Percentiles rank a stretch among this genome's conserved stretches.
phyloP scores from a whole-genome alignment of 805 yeast species.

The Saccharomycopsis oosterbeekiorum region DNA sequence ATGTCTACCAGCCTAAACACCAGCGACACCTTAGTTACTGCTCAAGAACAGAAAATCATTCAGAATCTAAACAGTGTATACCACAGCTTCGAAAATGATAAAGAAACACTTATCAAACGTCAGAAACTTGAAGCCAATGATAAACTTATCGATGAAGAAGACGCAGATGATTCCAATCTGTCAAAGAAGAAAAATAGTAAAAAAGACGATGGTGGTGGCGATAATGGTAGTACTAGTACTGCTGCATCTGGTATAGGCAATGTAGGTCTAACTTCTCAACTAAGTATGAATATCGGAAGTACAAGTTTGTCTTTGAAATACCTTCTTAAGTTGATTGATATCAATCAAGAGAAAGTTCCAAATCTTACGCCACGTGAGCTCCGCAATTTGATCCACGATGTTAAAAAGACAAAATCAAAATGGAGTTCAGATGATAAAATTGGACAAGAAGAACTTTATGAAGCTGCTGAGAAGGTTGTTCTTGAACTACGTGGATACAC shows the following conservation, averaged over 20 bases:
- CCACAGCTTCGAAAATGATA: slow-evolving; percentile 67
- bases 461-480: slow-evolving; percentile 94
- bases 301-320: slow-evolving; percentile 74
- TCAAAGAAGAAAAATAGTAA: not conserved
- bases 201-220: not conserved
- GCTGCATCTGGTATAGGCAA: slow-evolving; percentile 15
- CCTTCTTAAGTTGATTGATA: slow-evolving; percentile 67
- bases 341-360: slow-evolving; percentile 58
- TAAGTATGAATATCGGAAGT: slow-evolving; percentile 48
- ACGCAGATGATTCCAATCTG: not conserved
- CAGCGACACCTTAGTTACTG: slow-evolving; percentile 10
- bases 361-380: slow-evolving; percentile 73
- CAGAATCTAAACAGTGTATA: slow-evolving; percentile 63
- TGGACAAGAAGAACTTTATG: slow-evolving; percentile 96
- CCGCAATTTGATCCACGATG: slow-evolving; percentile 79
- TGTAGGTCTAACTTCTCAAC: slow-evolving; percentile 9
- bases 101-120: slow-evolving; percentile 64
- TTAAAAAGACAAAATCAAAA: slow-evolving; percentile 87
- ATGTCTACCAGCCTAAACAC: slow-evolving; percentile 16
- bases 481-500: slow-evolving; percentile 83
- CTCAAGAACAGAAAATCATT: slow-evolving; percentile 27
- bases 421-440: slow-evolving; percentile 95
- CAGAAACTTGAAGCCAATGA: slow-evolving; percentile 74
- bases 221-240: not conserved
- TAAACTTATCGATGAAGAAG: slow-evolving; percentile 37